These are phyloP conservation scores for Gossypium raimondii DNA, from an alignment of 345 rosid species.

Conservation along the genomic window DNA sequence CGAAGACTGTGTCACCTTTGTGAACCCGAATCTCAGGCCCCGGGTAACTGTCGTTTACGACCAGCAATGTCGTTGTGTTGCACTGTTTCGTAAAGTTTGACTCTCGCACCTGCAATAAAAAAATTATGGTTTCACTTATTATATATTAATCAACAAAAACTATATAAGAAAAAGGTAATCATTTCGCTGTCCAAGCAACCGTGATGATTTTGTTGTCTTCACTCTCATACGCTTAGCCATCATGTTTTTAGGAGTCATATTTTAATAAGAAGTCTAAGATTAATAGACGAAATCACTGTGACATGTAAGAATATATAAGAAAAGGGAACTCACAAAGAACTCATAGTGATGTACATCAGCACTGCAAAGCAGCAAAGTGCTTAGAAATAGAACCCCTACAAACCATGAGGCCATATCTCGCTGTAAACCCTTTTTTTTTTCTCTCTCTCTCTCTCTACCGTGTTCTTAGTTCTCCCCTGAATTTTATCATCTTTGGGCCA, in stretches of 20 bases:
- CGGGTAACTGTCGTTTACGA: slow-evolving; percentile 41
- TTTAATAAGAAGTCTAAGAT: no score
- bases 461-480: neutral
- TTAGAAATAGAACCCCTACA: neutral
- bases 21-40: slow-evolving; percentile 40
- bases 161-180: no score
- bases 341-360: slow-evolving; percentile 10
- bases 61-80: slow-evolving; percentile 27
- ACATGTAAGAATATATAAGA: neutral
- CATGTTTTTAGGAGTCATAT: neutral
- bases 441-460: neutral
- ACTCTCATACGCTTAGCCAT: no score
- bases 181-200: no score
- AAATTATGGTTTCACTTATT: no score
- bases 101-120: slow-evolving; percentile 28
- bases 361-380: neutral
- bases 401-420: neutral
- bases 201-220: no score
- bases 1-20: slow-evolving; percentile 37
- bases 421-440: neutral
- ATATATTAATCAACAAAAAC: no score
- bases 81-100: slow-evolving; percentile 33
- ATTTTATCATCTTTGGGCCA: neutral
- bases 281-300: no score
- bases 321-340: neutral